Evolutionary conservation across 352 stramenopile genomes (phyloP), one percentile per base, ranked within the genome.

Genomic region (Phytophthora podocarpi): DNA sequence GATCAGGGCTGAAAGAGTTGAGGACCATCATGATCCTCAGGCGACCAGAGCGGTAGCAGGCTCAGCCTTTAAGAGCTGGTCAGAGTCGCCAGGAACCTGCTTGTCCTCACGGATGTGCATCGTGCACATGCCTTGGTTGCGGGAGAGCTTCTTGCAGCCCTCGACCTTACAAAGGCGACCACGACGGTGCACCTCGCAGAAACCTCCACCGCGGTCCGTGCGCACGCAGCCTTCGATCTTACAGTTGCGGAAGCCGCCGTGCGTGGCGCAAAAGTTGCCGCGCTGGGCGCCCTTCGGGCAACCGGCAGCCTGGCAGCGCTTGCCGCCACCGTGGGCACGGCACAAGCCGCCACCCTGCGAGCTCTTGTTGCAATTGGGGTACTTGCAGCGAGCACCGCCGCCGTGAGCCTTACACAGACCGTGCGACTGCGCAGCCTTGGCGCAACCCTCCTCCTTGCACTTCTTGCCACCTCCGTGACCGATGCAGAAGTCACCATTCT

Each of bases 41-140:
- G 64, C 54, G 10, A 40, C 41, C 27, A 74, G 26, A n/a, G 54
- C 53, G 9, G 26, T 24, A 32, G 9, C 32, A 49, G 36, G 18
- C 15, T 62, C 65, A 12, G 31, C 34, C 12, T 50, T 65, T 13
- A 46, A 5, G 5, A 30, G 23, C 6, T 28, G 3, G 13, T 34
- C 23, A 11, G 18, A n/a, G 23, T 42, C 28, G 2, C 55, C 15
- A 24, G 9, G 37, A 30, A 82, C 67, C 52, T 93, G 85, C 77
- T 93, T 93, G 40, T 91, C 85, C 59, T 92, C 81, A 36, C 86
- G 86, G 43, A 95, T 90, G 72, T 95, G 86, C 82, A 93, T 89
- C n/a, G 86, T 95, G 72, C 86, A 95, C 76, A 93, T 90, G 52
- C 86, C 86, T 61, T 95, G 80, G 72, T 93, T 95, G 20, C 85